A percentile compares a stretch with the other conserved stretches of the same genome.
Evolutionary conservation across 305 asterid genomes (phyloP).

Genomic region (Andrographis paniculata): DNA sequence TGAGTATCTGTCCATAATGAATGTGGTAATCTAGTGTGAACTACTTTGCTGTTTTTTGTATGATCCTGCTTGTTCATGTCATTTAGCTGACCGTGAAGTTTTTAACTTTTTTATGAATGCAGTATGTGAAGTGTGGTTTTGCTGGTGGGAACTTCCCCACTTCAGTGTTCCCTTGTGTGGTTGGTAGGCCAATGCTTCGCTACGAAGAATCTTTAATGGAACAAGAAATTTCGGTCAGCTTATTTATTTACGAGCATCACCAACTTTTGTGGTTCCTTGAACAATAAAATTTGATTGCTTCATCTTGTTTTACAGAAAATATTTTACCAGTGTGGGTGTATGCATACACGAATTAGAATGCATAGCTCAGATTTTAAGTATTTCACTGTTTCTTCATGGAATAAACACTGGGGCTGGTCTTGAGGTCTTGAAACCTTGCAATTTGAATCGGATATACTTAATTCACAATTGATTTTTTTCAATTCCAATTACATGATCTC

Average conservation of each 20-base stretch:
- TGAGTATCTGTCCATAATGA: slow-evolving; percentile 11
- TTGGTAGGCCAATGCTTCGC: slow-evolving; percentile 97
- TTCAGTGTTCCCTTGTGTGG: slow-evolving; percentile 93
- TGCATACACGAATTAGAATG: not conserved
- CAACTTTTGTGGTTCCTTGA: no score
- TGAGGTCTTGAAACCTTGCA: slow-evolving; percentile 13
- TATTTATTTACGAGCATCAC: no score
- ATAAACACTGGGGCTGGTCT: not conserved
- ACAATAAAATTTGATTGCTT: not conserved
- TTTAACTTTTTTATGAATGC: slow-evolving; percentile 29
- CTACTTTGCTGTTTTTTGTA: not conserved
- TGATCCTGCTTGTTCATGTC: slow-evolving; percentile 10
- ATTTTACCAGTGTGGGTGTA: not conserved
- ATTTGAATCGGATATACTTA: slow-evolving; percentile 1
- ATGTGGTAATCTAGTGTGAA: slow-evolving; percentile 3
- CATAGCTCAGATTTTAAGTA: not conserved
- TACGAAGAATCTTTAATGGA: slow-evolving; percentile 94
- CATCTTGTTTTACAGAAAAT: slow-evolving; percentile 3
- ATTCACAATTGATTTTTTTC: slow-evolving; percentile 1
- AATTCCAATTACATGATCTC: slow-evolving; percentile 9
- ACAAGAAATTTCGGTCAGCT: slow-evolving; percentile 74
- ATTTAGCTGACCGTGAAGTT: slow-evolving; percentile 1
- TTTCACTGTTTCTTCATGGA: not conserved
- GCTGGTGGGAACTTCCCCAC: slow-evolving; percentile 93
- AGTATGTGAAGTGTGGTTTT: slow-evolving; percentile 97